phyloP scores from a whole-genome alignment of 2,329 filamentous ascomycete genomes.

The Teratosphaeria zuluensis region DNA sequence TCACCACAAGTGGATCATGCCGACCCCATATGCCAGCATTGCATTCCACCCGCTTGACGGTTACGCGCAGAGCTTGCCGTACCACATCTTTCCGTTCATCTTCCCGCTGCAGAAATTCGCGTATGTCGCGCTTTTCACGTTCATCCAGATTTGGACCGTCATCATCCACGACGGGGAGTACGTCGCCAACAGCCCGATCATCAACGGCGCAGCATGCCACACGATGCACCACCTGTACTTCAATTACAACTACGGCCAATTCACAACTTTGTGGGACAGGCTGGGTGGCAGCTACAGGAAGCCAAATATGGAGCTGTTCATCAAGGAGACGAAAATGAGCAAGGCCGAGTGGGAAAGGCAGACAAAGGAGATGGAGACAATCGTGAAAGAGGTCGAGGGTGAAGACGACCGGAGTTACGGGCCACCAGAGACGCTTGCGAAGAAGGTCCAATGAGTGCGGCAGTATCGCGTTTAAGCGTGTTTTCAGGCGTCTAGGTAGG shows the following conservation, averaged over 20 bases:
- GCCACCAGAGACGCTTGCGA: slow-evolving; percentile 7
- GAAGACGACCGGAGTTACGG: slow-evolving; percentile 38
- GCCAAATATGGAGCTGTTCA: slow-evolving; percentile 78
- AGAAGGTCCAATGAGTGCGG: slow-evolving; percentile 4
- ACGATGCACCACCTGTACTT: slow-evolving; percentile 82
- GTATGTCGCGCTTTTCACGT: slow-evolving; percentile 75
- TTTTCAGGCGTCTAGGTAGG: neutral
- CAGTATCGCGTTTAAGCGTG: neutral
- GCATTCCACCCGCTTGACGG: slow-evolving; percentile 94
- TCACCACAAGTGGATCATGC: slow-evolving; percentile 99
- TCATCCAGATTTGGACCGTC: slow-evolving; percentile 96
- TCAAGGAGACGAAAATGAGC: slow-evolving; percentile 76
- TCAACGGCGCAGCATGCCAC: slow-evolving; percentile 93
- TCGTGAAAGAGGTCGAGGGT: slow-evolving; percentile 64
- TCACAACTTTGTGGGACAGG: slow-evolving; percentile 85
- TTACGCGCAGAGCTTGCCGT: slow-evolving; percentile 78
- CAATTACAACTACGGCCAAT: slow-evolving; percentile 91
- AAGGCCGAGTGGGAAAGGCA: slow-evolving; percentile 71
- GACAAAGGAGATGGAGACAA: slow-evolving; percentile 62
- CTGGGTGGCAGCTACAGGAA: slow-evolving; percentile 76
- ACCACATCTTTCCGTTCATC: slow-evolving; percentile 86
- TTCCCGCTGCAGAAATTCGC: slow-evolving; percentile 88
- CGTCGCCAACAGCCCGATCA: slow-evolving; percentile 75
- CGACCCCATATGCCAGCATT: slow-evolving; percentile 82
- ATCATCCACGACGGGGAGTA: slow-evolving; percentile 96